Conservation (phyloP, 106 monocot genomes). For the Phalaenopsis equestris region DNA sequence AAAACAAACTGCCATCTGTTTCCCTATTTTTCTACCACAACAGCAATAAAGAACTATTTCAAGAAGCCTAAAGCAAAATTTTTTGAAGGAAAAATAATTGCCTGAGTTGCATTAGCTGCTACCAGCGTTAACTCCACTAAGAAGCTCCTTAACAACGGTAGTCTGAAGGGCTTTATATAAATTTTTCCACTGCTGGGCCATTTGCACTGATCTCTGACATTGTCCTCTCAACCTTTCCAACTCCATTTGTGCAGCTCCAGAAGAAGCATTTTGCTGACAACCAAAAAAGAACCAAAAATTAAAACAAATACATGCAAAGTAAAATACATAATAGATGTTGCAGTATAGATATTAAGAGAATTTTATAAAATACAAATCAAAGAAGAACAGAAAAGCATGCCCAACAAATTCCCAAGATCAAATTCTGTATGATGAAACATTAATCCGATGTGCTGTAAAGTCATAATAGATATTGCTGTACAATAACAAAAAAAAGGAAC, state of each 20-base stretch:
- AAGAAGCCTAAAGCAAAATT: too few relatives aligned
- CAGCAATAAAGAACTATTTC: too few relatives aligned
- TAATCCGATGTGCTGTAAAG: too few relatives aligned
- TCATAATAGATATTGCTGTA: too few relatives aligned
- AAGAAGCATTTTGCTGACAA: conserved; percentile 43
- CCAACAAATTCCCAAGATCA: too few relatives aligned
- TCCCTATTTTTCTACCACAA: too few relatives aligned
- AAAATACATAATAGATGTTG: neutral
- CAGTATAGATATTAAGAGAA: neutral
- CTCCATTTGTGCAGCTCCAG: conserved; percentile 52
- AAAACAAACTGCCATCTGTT: too few relatives aligned
- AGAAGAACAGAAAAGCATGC: neutral
- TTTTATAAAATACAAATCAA: neutral
- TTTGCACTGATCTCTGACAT: conserved; percentile 25
- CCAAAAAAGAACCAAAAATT: too few relatives aligned
- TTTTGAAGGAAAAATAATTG: too few relatives aligned
- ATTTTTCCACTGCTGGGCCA: conserved; percentile 54
- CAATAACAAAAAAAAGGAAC: too few relatives aligned
- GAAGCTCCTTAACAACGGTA: conserved; percentile 20
- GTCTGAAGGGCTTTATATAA: conserved; percentile 41
- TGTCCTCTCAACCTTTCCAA: conserved; percentile 39
- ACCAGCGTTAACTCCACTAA: conserved; percentile 9
- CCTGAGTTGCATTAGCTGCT: neutral
- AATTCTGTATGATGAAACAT: too few relatives aligned
- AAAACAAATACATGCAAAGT: neutral